Conservation (phyloP, 2,329 filamentous ascomycete genomes). For the Parascedosporium putredinis region DNA sequence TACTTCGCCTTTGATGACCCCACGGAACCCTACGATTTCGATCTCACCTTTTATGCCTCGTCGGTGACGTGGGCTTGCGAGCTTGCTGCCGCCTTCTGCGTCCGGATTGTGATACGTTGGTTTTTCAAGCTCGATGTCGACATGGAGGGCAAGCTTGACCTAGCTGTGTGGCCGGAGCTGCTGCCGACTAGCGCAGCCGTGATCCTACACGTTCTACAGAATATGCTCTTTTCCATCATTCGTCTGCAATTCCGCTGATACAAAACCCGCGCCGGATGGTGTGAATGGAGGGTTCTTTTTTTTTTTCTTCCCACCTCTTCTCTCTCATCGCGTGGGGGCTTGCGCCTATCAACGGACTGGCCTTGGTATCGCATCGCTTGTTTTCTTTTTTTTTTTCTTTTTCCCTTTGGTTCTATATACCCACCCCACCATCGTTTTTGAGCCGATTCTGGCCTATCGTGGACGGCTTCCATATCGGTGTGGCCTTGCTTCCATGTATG, state of each 20-base stretch:
- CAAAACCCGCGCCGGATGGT: neutral
- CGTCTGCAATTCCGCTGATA: constrained; percentile 44
- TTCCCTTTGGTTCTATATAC: neutral
- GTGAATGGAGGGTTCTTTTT: neutral
- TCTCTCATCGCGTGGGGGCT: neutral
- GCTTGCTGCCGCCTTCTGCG: constrained; percentile 49
- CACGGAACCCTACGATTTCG: constrained; percentile 46
- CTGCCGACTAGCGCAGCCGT: constrained; percentile 56
- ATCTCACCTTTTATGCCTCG: constrained; percentile 52
- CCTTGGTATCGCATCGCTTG: too few species aligned
- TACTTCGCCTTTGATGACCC: constrained; percentile 54
- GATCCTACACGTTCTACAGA: constrained; percentile 58
- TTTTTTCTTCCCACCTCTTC: too few species aligned
- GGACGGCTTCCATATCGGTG: neutral
- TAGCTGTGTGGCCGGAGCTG: constrained; percentile 57
- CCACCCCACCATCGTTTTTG: neutral
- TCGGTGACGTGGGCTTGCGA: constrained; percentile 58
- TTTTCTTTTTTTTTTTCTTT: neutral
- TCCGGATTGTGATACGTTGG: constrained; percentile 45
- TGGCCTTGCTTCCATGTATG: neutral
- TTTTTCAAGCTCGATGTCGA: constrained; percentile 53
- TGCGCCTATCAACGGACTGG: neutral
- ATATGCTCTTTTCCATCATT: constrained; percentile 62
- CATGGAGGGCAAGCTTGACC: constrained; percentile 52
- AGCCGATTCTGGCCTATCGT: constrained; percentile 9